phyloP scores from a whole-genome alignment of 768 basidiomycete species.

The Cystofilobasidium capitatum region DNA sequence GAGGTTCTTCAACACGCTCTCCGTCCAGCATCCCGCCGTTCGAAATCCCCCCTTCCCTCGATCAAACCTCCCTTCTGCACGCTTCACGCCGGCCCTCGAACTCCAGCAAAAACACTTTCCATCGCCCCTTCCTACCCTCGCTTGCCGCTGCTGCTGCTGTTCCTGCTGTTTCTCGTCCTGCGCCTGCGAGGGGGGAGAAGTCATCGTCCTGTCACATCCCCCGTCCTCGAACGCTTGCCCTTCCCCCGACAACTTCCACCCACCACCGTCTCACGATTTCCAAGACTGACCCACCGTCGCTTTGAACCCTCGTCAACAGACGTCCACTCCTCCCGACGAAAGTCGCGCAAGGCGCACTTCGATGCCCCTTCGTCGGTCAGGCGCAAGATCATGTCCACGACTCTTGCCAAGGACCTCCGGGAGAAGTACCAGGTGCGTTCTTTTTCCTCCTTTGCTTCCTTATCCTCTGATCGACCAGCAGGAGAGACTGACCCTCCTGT shows the following conservation, averaged over 20 bases:
- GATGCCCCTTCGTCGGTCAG: slow-evolving; percentile 85
- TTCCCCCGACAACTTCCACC: background rate
- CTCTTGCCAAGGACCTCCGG: slow-evolving; percentile 89
- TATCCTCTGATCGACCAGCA: slow-evolving; percentile 13
- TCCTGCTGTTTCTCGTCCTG: too few species aligned
- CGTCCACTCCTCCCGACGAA: slow-evolving; percentile 54
- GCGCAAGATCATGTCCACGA: slow-evolving; percentile 95
- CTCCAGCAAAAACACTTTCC: too few species aligned
- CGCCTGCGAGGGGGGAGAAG: too few species aligned
- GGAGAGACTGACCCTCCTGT: too few species aligned
- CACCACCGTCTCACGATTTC: background rate
- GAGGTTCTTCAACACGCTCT: too few species aligned
- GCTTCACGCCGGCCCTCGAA: too few species aligned
- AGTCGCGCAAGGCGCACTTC: slow-evolving; percentile 97
- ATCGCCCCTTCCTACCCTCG: too few species aligned
- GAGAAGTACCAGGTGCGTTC: slow-evolving; percentile 74
- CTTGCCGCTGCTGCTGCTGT: too few species aligned
- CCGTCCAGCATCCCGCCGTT: too few species aligned
- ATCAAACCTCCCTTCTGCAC: too few species aligned
- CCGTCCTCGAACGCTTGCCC: background rate
- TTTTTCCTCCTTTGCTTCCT: background rate
- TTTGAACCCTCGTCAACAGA: background rate
- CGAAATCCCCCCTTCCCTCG: too few species aligned
- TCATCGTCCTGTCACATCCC: background rate
- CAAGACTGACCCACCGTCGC: too few species aligned